Conservation (phyloP, 1,284 basidiomycete genomes). For the Irpex lacteus region DNA sequence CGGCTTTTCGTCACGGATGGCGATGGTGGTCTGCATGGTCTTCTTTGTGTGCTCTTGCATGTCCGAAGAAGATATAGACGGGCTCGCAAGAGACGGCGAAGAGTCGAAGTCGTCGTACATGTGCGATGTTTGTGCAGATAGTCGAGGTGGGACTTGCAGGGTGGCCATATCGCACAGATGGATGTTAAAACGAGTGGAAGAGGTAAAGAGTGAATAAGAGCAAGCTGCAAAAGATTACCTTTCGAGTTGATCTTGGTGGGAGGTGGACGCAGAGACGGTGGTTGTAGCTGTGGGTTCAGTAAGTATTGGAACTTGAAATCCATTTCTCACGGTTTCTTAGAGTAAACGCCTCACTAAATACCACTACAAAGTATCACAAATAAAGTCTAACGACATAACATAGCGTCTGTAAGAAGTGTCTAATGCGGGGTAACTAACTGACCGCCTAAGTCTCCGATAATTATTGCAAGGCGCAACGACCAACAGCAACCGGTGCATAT, state of each 20-base stretch:
- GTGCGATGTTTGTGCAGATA: background rate
- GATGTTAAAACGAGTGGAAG: background rate
- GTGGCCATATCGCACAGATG: background rate
- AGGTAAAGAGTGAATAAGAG: background rate
- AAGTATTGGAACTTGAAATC: no score
- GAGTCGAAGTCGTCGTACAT: background rate
- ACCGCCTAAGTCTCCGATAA: background rate
- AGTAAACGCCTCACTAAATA: no score
- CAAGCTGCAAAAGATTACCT: background rate
- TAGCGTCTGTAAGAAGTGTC: no score
- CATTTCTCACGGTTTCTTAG: no score
- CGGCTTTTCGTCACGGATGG: slow-evolving; percentile 13
- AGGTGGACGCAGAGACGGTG: no score
- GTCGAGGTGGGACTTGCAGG: background rate
- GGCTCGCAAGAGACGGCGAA: background rate
- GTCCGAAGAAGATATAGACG: background rate
- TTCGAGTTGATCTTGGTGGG: background rate
- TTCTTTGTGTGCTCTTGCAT: slow-evolving; percentile 5
- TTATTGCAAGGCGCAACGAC: background rate
- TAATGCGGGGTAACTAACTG: no score
- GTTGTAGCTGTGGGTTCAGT: no score
- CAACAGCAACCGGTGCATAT: background rate
- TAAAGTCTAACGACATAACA: no score
- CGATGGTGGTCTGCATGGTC: slow-evolving; percentile 19
- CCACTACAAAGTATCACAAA: no score